These are phyloP conservation scores for Prinsepia uniflora DNA, from an alignment of 306 rosid genomes.

Conservation along the genomic window DNA sequence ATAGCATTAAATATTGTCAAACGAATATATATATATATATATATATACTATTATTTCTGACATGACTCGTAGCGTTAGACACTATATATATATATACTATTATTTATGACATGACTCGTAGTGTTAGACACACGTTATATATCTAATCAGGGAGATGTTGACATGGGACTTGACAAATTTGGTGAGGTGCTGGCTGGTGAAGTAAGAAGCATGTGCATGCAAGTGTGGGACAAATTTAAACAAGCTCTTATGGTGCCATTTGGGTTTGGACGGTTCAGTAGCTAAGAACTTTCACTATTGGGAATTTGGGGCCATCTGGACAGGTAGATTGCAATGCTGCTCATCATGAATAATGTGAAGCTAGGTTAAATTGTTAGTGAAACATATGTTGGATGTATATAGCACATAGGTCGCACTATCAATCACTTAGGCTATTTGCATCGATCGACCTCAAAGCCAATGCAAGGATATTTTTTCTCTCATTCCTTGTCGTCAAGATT, in stretches of 20 bases:
- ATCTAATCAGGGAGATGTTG: background rate
- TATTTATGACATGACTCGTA: too few relatives aligned
- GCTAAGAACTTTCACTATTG: background rate
- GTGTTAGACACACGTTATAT: background rate
- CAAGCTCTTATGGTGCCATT: conserved; percentile 1
- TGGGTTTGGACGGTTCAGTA: background rate
- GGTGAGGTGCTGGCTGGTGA: background rate
- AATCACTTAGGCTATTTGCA: background rate
- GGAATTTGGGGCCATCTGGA: background rate
- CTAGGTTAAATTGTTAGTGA: too few relatives aligned
- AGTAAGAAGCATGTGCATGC: conserved; percentile 11
- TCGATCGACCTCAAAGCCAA: conserved; percentile 11
- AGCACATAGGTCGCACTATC: background rate
- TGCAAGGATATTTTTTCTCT: conserved; percentile 8
- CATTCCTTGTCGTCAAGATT: conserved; percentile 15
- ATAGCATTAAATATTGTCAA: too few relatives aligned
- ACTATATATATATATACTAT: background rate
- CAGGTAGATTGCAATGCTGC: background rate
- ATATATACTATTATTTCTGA: too few relatives aligned
- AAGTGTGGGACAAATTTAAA: background rate
- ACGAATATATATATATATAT: too few relatives aligned
- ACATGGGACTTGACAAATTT: background rate
- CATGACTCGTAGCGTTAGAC: background rate
- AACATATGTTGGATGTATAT: background rate
- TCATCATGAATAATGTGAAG: too few relatives aligned